Conservation (phyloP, 805 yeast species). For the Candida parachauliodes region DNA sequence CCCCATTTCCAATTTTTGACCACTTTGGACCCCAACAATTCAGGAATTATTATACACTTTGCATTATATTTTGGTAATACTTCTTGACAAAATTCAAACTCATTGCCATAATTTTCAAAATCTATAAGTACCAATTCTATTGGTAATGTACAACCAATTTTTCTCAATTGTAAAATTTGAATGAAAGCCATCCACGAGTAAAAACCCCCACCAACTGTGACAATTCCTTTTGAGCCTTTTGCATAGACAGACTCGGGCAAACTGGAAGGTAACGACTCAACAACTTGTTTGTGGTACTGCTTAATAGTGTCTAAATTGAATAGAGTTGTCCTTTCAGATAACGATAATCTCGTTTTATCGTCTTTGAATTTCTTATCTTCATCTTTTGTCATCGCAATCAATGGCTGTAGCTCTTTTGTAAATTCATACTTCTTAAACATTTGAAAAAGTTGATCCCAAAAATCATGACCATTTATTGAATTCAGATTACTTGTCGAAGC, state of each 20-base stretch:
- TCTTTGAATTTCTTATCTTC: slow-evolving; percentile 1
- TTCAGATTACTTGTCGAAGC: neutral
- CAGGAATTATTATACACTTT: slow-evolving; percentile 42
- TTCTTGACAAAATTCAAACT: slow-evolving; percentile 39
- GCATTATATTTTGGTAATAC: slow-evolving; percentile 43
- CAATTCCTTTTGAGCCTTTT: slow-evolving; percentile 34
- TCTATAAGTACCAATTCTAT: slow-evolving; percentile 48
- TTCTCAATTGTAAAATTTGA: slow-evolving; percentile 44
- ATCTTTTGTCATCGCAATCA: neutral
- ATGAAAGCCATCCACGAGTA: slow-evolving; percentile 48
- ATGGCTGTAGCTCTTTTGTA: slow-evolving; percentile 5
- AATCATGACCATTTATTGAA: slow-evolving; percentile 11
- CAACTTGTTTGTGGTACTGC: slow-evolving; percentile 6
- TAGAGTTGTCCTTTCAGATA: neutral
- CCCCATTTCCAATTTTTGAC: slow-evolving; percentile 21
- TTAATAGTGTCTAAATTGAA: neutral
- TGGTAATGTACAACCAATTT: slow-evolving; percentile 42
- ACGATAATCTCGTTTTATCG: slow-evolving; percentile 1
- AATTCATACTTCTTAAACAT: slow-evolving; percentile 8
- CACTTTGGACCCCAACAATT: slow-evolving; percentile 14
- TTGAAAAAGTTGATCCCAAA: slow-evolving; percentile 19
- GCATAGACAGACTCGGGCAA: slow-evolving; percentile 34
- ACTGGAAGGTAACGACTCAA: slow-evolving; percentile 6
- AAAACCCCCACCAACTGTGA: slow-evolving; percentile 52
- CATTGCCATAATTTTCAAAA: slow-evolving; percentile 40